Evolutionary conservation across 768 basidiomycete genomes (phyloP).

Genomic region (Melanogaster broomeanus): DNA sequence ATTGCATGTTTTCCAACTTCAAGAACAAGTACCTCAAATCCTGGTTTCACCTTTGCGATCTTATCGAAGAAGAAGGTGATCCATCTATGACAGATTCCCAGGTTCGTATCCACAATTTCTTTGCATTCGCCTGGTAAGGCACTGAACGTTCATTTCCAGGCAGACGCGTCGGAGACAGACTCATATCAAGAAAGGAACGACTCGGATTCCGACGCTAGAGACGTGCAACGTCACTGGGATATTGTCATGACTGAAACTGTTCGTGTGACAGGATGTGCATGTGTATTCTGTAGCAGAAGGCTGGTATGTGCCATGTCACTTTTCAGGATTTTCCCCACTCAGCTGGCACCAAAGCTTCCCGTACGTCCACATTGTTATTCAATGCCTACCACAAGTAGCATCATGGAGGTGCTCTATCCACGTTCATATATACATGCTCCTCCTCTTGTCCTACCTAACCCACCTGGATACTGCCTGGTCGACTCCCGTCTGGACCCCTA

Average conservation of each 20-base stretch:
- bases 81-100: background rate
- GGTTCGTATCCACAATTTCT: background rate
- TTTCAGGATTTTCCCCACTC: background rate
- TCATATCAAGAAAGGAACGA: background rate
- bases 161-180: background rate
- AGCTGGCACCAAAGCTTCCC: constrained; percentile 9
- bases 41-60: background rate
- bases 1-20: constrained; percentile 20
- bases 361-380: background rate
- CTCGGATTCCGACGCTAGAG: background rate
- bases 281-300: constrained; percentile 6
- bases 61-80: background rate
- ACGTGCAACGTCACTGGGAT: constrained; percentile 9
- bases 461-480: constrained; percentile 20
- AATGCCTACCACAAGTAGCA: constrained; percentile 20
- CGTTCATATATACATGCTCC: constrained; percentile 16
- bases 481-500: background rate
- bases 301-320: constrained; percentile 3
- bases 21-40: constrained; percentile 3
- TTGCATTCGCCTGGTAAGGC: background rate
- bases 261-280: constrained; percentile 5
- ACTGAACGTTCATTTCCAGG: background rate
- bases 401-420: constrained; percentile 31
- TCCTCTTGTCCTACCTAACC: constrained; percentile 9
- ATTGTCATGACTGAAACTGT: constrained; percentile 6